phyloP scores from a whole-genome alignment of 1,139 yeast species.

The Arxiozyma slooffiae region DNA sequence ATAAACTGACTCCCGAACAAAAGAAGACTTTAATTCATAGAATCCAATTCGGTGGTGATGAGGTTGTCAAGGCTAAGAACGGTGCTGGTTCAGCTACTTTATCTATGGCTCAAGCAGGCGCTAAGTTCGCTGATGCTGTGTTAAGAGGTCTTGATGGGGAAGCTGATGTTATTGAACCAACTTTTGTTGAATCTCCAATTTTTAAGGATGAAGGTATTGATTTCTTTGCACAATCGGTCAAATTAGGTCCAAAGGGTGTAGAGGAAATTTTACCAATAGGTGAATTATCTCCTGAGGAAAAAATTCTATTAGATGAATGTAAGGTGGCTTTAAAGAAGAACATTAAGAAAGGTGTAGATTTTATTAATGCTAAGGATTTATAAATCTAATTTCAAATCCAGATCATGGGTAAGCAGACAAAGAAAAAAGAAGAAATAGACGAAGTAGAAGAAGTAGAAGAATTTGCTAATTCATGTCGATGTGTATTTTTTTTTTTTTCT shows the following conservation, averaged over 20 bases:
- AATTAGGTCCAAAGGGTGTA: slow-evolving; percentile 84
- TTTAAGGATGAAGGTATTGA: slow-evolving; percentile 77
- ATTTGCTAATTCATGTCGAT: no score
- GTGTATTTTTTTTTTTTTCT: not conserved
- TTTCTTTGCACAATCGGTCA: slow-evolving; percentile 88
- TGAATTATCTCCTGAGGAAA: slow-evolving; percentile 48
- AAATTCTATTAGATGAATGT: slow-evolving; percentile 68
- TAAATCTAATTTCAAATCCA: not conserved
- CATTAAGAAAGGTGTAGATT: slow-evolving; percentile 64
- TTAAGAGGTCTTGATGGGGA: slow-evolving; percentile 69
- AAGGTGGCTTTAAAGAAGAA: slow-evolving; percentile 73
- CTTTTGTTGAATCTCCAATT: slow-evolving; percentile 72
- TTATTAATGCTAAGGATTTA: slow-evolving; percentile 31
- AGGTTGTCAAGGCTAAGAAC: slow-evolving; percentile 95
- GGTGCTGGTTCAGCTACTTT: slow-evolving; percentile 99
- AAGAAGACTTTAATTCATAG: slow-evolving; percentile 73
- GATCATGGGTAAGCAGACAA: no score
- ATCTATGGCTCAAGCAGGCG: slow-evolving; percentile 98
- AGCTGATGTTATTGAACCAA: slow-evolving; percentile 62
- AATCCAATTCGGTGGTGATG: slow-evolving; percentile 98
- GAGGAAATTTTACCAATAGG: slow-evolving; percentile 63
- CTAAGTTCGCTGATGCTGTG: slow-evolving; percentile 82
- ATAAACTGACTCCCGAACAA: slow-evolving; percentile 28
- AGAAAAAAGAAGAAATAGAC: no score
- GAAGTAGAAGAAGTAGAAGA: no score